Base-by-base conservation (phyloP, 2,329 filamentous ascomycete species). In the Fusarium illudens region DNA sequence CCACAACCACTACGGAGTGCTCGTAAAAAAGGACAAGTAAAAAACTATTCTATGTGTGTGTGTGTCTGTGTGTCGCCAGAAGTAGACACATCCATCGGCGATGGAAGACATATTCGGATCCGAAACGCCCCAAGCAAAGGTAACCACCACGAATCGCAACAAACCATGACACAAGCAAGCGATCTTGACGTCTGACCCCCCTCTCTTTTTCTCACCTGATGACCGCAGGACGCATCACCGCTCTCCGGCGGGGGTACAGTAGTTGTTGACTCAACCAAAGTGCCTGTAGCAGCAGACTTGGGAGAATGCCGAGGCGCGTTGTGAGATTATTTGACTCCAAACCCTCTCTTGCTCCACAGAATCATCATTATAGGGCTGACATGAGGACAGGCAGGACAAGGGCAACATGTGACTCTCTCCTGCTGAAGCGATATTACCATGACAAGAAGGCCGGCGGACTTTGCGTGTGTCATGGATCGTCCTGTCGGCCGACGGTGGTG, bases 171-270 rank as follows among this genome's bases (percentile, higher is more conserved):
- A 51, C 48, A 32, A n/a, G n/a, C 48, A 50, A 20, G 17, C 19
- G 20, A 19, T 25, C 32, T 33, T 50, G 27, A 49, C 25, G 25
- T 50, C 46, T 30, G 17, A 33, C 19, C 29, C 46, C 27, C 27
- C 17, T 29, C 25, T 19, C 19, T 19, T 8, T 32, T 61, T 37
- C 53, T 61, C 33, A 8, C 27, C 49, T 62, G 65, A 68, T 68
- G 65, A 62, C 65, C 30, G 65, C 65, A 68, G 59, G 44, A 30
- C 44, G 44, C 65, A 58, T 67, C 65, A 58, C 53, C 51, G 48
- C 37, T 32, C 53, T 27, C 25, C 37, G 17, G 36, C 36, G 12
- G 4, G 36, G 20, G 36, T 20, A 19, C 36, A 19, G 36, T 19
- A 6, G 36, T 19, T 6, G 19, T 22, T 20, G 37, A 15, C 15